Conservation (phyloP, 2,329 filamentous ascomycete species). For the Thelonectria discophora region DNA sequence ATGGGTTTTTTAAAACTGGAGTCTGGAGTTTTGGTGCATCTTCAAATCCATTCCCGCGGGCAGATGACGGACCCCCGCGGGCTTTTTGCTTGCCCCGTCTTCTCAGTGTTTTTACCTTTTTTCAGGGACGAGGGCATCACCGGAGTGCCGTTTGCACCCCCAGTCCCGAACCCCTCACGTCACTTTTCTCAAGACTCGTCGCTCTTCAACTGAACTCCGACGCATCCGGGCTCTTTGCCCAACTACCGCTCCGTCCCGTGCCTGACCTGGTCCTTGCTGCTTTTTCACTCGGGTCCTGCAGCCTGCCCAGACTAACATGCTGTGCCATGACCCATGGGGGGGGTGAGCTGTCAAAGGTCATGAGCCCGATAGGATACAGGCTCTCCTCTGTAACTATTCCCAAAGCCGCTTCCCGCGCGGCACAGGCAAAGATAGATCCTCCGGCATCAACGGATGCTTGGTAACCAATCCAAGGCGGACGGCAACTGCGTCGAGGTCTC, state of each 20-base stretch:
- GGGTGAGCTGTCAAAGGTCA: not conserved
- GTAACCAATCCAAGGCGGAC: not conserved
- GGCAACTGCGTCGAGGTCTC: not conserved
- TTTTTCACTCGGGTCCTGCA: not conserved
- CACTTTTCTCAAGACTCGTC: no score
- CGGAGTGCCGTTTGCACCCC: not conserved
- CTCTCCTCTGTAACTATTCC: not conserved
- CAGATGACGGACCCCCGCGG: not conserved
- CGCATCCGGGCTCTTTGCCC: slow-evolving; percentile 8
- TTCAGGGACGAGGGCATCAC: slow-evolving; percentile 1
- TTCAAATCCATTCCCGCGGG: not conserved
- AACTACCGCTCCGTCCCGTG: slow-evolving; percentile 13
- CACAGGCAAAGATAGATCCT: not conserved
- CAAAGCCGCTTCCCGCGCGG: not conserved
- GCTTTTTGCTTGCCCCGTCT: not conserved
- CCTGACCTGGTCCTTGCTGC: slow-evolving; percentile 6
- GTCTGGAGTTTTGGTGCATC: not conserved
- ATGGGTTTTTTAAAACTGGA: not conserved
- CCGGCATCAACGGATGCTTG: not conserved
- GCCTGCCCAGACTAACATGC: no score
- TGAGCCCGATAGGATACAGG: not conserved
- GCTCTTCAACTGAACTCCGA: no score
- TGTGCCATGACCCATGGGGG: not conserved
- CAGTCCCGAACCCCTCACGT: not conserved
- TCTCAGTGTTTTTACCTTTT: not conserved